These are phyloP conservation scores for Didymella lethalis DNA, from an alignment of 2,329 filamentous ascomycete species.

Conservation along the genomic window DNA sequence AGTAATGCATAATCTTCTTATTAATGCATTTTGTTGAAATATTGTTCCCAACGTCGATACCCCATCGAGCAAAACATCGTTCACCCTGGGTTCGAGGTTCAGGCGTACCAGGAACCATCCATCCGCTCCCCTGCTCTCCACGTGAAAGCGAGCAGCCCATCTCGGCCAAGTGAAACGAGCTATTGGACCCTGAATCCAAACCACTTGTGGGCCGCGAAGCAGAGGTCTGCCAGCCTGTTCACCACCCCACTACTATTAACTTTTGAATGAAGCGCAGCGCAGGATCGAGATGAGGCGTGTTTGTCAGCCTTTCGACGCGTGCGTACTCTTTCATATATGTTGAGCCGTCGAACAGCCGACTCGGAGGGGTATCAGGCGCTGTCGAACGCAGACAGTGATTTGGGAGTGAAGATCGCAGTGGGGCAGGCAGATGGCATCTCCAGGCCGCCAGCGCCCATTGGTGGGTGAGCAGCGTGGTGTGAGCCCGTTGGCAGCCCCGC, in stretches of 20 bases:
- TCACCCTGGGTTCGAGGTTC: neutral
- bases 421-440: slow-evolving; percentile 4
- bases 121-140: slow-evolving; percentile 10
- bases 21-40: too few relatives aligned
- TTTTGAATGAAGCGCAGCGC: neutral
- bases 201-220: neutral
- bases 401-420: slow-evolving; percentile 16
- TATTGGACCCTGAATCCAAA: slow-evolving; percentile 18
- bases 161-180: slow-evolving; percentile 17
- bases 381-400: slow-evolving; percentile 1
- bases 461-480: neutral
- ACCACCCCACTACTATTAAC: neutral
- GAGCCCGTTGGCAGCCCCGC: slow-evolving; percentile 12
- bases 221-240: neutral
- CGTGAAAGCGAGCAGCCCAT: slow-evolving; percentile 11
- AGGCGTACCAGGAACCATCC: slow-evolving; percentile 11
- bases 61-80: neutral
- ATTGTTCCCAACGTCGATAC: neutral
- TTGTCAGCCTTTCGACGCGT: neutral
- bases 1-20: slow-evolving; percentile 15
- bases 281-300: neutral
- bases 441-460: slow-evolving; percentile 3
- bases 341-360: neutral
- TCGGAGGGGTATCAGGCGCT: neutral
- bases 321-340: neutral